Base-by-base conservation (phyloP, 2,329 filamentous ascomycete genomes). In the Aureobasidium sp. region DNA sequence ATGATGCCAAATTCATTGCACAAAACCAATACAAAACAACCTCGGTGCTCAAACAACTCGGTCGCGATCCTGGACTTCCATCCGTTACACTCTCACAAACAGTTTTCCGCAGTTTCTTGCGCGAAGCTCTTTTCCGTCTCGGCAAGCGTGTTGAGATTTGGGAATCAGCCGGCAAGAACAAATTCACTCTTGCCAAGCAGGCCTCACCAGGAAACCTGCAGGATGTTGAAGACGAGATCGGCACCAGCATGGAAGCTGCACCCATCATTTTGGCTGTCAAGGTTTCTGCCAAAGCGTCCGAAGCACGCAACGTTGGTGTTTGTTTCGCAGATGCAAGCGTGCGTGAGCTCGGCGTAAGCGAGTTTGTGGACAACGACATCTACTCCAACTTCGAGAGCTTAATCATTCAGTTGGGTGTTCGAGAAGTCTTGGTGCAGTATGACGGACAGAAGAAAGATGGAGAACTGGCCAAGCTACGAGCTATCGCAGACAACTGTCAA, bases 301-400 rank as follows among this genome's bases (percentile, higher is more conserved):
- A 97, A 73, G 90, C 88, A 6, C 84, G 94, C 50, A 90, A 84
- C 66, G 88, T 99, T 0, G 94, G 94, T 9, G 93, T 99, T 5
- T 97, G 94, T 76, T 99, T 99, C 72, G 95, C 94, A 8, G 94
- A 99, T 79, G 94, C 95, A 0, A 97, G 91, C 67, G 93, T 97
- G 29, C 84, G 94, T 57, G 94, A 99, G 78, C 82, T 99, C 2
- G 94, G 94, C 9, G 91, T 99, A 60, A 96, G 90, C 79, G 95
- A 99, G 72, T 99, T 99, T 67, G 84, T 96, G n/a, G 94, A 99
- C 80, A 99, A 97, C 71, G 94, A 99, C 72, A 81, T 97, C 10
- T 99, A 95, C 78, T 97, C 93, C 58, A 99, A 99, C 74, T 95
- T 99, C 67, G 94, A 99, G 77, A 91, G 92, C 3, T 82, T 99